Base-by-base conservation (phyloP, 2,329 filamentous ascomycete species). In the Lecanicillium sp. region DNA sequence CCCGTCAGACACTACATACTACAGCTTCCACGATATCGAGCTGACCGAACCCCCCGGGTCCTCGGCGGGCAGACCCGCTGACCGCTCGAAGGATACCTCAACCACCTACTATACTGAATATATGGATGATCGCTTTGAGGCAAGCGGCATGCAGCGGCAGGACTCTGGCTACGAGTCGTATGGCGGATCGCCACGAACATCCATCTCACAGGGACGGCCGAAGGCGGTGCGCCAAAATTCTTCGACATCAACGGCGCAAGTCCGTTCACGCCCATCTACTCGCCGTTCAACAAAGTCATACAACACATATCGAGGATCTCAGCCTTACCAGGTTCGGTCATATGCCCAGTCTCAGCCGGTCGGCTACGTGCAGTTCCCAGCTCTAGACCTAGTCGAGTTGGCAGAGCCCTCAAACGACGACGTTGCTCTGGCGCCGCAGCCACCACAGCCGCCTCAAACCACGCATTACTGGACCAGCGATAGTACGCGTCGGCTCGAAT, bases 391-490 rank as follows among this genome's bases (percentile, higher is more conserved):
- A 18, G 46, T 52, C 33, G 49, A 57, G 43, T 44, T 56, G 45
- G 45, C 51, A 19, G 44, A 46, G 47, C 50, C 44, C 18, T 33
- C 20, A 31, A 43, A 14, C 44, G 44, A 43, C 9, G 41, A 35
- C 11, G 43, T 49, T 34, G 44, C 37, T 22, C 40, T 41, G 25
- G 41, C 57, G 3, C 60, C 62, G 25, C 22, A 25, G 22, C 22
- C n/a, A n/a, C 57, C 64, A 3, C 62, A 65, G 2, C 77, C 74
- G 11, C 73, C 73, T 4, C 68, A 71, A 47, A 80, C 78, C 3
- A 75, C 74, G 2, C 75, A 81, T 51, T 82, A 81, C 58, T 82
- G 78, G 78, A 81, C 77, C 1, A 80, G 74, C 49, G 74, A 81
- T 51, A 66, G 66, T 38, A 81, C 77, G 0, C 68, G 78, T 4